Evolutionary conservation across 345 rosid genomes (phyloP), one percentile per base, ranked within the genome.

Genomic region (Heritiera littoralis): DNA sequence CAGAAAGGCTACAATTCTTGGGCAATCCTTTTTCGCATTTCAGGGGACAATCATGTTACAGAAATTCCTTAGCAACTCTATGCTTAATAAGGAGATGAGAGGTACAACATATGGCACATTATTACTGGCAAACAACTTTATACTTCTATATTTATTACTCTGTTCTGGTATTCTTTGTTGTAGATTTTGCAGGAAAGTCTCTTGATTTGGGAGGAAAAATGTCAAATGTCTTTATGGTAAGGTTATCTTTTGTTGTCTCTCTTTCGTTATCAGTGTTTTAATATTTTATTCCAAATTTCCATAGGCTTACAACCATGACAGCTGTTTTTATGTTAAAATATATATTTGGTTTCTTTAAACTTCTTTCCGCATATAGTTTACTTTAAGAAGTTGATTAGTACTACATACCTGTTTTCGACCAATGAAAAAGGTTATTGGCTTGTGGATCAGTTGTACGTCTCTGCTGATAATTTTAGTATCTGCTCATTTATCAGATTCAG

Each of bases 41-140:
- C 89, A 82, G 75, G 91, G 80, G 15, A 87, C 89, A 28, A 55
- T 74, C 67, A 79, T 86, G 86, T 88, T 89, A 80, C 89, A 86
- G 68, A 91, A 91, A 72, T 8, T 64, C 61, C 59, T 77, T 64
- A 65, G 41, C 6, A 51, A 65, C 61, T 32, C 63, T 35, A 75
- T 28, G 3, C 10, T 4, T 35, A 35, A 35, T 54, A 54, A 52
- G 32, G 63, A 41, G 48, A 72, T 72, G 76, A 52, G 76, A 72
- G 76, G 76, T 72, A 72, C 46, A 10, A 54, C 56, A 13, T 52
- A 54, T 49, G 74, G 63, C 11, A 20, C 63, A 32, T 48, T 35
- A 9, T 52, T 15, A 32, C 48, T 72, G 23, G 54, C 14, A 52
- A 9, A 52, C 46, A 52, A 72, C 17, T 72, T 3, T 72, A 52